Evolutionary conservation across 2,329 filamentous ascomycete genomes (phyloP), one percentile per base, ranked within the genome.

Genomic region (Claviceps fusiformis): DNA sequence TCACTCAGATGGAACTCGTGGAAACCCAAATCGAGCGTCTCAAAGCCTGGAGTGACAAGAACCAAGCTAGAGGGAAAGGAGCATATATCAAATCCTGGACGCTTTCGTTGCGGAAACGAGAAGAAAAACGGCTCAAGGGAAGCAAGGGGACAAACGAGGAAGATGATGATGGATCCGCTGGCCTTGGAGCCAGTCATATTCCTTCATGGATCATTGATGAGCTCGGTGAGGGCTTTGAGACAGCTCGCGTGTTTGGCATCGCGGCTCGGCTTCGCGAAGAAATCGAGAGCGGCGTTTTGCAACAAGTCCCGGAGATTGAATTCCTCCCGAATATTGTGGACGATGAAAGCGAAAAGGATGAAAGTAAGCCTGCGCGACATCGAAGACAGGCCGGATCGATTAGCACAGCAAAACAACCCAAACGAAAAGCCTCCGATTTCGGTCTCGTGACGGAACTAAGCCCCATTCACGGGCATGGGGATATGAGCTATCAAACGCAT

Each of bases 1-100:
- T 77, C 65, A 65, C 78, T 0, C 85, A 89, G 64, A 82, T 82
- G 55, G 75, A 81, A 3, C 73, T 89, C 1, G 78, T 89, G 0
- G 71, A 78, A 54, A 72, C 75, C 37, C 84, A 87, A 60, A 77
- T 89, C 44, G 67, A 73, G 10, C 75, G 80, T 0, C 77, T 90
- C 50, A 75, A 85, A 59, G 68, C 70, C 0, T 89, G 85, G 86
- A 81, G 76, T 57, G 71, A 77, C 37, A 62, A 69, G 3, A 81
- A 83, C 57, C 61, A 68, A 43, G 62, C 59, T 35, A 58, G 59
- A 17, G 63, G 61, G 29, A 61, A 62, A 49, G 64, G 65, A 0
- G 65, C 68, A 5, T 64, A 63, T 51, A 69, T 71, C 54, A 67
- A 65, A 48, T 64, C 65, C 60, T 89, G 85, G 79, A 75, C 79